Evolutionary conservation across 2,329 filamentous ascomycete species (phyloP), one percentile per base, ranked within the genome.

Genomic region (Diaporthe batatas): DNA sequence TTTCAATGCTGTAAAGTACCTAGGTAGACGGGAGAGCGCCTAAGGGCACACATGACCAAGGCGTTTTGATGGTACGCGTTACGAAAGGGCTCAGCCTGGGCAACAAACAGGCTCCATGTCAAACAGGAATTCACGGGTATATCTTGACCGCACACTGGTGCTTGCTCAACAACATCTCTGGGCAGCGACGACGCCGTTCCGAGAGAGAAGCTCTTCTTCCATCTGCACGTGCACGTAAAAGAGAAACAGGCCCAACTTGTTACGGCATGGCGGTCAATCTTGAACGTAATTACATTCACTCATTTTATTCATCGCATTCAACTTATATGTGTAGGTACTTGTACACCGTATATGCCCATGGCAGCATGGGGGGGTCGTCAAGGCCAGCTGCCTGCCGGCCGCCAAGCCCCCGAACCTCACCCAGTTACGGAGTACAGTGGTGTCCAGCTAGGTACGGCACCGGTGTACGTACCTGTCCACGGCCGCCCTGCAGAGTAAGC

Each of bases 41-140:
- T 75, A 65, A 74, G 76, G 70, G 74, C 75, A 75, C 75, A 77
- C 76, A 78, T 74, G 75, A 76, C 73, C 73, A 75, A 71, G 77
- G 79, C 78, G 77, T 79, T 79, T 70, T 75, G 71, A 72, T 74
- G 71, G 75, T 75, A 67, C 72, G 57, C 74, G 67, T 74, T 77
- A 74, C 78, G 74, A 76, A 76, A 76, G 75, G 77, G 23, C 25
- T 54, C 49, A 25, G 57, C 34, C 47, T 72, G 47, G 36, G n/a
- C n/a, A 23, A 39, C 32, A 47, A 23, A 39, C 32, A 47, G 21
- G 34, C 39, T 67, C 25, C 11, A 25, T 39, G 25, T n/a, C 47
- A 6, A 51, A 18, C 39, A 51, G 44, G 32, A 53, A 53, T 4
- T 67, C 62, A 21, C 12, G 29, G 10, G 29, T 67, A 32, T 23